Evolutionary conservation across 371 early-diverging fungal genomes (phyloP), one percentile per base, ranked within the genome.

Genomic region (Mortierella sp.): DNA sequence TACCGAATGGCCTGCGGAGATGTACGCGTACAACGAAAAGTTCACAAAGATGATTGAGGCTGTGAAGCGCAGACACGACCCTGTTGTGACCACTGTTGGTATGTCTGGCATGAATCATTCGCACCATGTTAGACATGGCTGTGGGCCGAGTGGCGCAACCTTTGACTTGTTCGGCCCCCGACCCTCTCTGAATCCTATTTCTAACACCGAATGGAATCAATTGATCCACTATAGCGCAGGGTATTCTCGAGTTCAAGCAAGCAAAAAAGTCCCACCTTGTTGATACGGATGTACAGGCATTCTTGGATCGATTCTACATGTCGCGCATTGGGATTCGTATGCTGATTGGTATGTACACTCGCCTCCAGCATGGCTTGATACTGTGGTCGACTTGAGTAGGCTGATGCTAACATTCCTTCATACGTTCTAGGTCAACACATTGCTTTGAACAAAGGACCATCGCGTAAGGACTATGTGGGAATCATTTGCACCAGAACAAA

Each of bases 301-400:
- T 98, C 73, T 81, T 98, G 63, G 97, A 97, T 81, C 89, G 96
- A n/a, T 98, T 98, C 81, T 97, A 96, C 83, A 91, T 97, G 91
- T 95, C 96, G 27, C 92, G 98, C 45, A 98, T 98, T 63, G 98
- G 98, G 17, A 97, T 98, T 66, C 92, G 98, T 61, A 95, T 97
- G 95, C 83, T 98, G 44, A 94, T 96, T 62, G 97, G 91, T 80
- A 86, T 67, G 67, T 61, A 49, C n/a, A 14, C 7, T n/a, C 27
- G 44, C 24, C 22, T 13, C 31, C 16, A n/a, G 29, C 25, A 41
- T 48, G 22, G n/a, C 50, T 45, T 19, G 29, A 1, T 22, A 34
- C 10, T 49, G 37, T 43, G 22, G 29, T 40, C 29, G 8, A 28
- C 21, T 19, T 31, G 40, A n/a, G n/a, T 17, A n/a, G n/a, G 29